Base-by-base conservation (phyloP, 2,329 filamentous ascomycete genomes). In the Canariomyces notabilis region DNA sequence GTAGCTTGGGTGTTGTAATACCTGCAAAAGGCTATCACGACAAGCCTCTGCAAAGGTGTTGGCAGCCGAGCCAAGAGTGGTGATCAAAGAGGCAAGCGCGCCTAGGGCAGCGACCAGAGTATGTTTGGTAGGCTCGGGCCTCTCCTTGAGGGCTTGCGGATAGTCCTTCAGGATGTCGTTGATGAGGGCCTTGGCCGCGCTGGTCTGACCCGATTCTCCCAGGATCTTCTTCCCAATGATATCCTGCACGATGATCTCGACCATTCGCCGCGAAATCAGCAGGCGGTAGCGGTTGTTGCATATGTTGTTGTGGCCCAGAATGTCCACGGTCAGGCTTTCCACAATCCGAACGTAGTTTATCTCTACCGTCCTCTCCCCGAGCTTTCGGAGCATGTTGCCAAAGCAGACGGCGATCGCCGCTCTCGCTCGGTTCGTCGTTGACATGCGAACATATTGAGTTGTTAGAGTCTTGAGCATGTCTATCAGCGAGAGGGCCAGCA, bases 111-210 rank as follows among this genome's bases (percentile, higher is more conserved):
- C 83, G 38, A 89, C 85, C 32, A 98, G 69, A 1, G 84, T 84
- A 59, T 94, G 83, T 65, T 98, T 98, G 38, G 82, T 84, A 6
- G 93, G 93, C 63, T 97, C 91, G 1, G 85, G 80, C 33, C 87
- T 80, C 64, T 97, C 91, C 57, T 90, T 87, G 38, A 95, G 69
- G 5, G 85, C 84, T 63, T 95, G 89, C 0, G 93, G 91, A 57
- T 95, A 97, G 63, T 97, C 93, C 63, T 95, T 97, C 39, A 98
- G 74, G 37, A 96, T 76, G 48, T 89, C 83, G 62, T 95, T 95
- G 60, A 96, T 80, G 43, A 98, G 69, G 51, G 81, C 80, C 58
- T 83, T 88, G 6, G 89, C 87, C 21, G 88, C 89, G 56, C 85
- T 82, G 49, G 91, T 74, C 61, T 96, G 91, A 6, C 89, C 90